Evolutionary conservation across 1,284 basidiomycete species (phyloP).

Genomic region (Lignosus rhinocerotis): DNA sequence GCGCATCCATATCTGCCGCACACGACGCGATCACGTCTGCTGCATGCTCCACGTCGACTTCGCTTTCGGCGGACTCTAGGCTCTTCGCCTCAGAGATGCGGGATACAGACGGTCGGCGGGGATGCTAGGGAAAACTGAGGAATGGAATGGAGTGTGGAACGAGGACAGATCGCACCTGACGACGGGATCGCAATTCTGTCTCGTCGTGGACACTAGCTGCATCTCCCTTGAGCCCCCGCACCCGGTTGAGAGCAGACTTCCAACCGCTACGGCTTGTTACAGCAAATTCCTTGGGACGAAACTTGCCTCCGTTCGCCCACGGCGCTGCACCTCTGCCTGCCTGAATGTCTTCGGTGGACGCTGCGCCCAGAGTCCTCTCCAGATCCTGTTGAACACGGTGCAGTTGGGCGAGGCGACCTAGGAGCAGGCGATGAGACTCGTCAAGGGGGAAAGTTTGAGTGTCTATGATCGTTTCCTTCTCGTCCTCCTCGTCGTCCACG

Average conservation of each 20-base stretch:
- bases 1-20: conserved; percentile 58
- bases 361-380: conserved; percentile 46
- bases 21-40: conserved; percentile 54
- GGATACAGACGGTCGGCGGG: conserved; percentile 2
- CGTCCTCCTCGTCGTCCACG: conserved; percentile 16
- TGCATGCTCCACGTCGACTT: conserved; percentile 37
- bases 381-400: conserved; percentile 51
- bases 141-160: neutral
- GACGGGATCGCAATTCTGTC: neutral
- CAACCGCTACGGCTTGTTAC: conserved; percentile 29
- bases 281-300: conserved; percentile 24
- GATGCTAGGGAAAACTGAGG: conserved; percentile 1
- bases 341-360: conserved; percentile 16
- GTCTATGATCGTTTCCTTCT: conserved; percentile 2
- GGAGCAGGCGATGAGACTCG: conserved; percentile 45
- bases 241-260: conserved; percentile 26
- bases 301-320: conserved; percentile 11
- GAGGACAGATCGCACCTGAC: neutral
- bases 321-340: conserved; percentile 14
- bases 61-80: conserved; percentile 23
- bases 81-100: neutral
- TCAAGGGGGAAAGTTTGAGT: conserved; percentile 30
- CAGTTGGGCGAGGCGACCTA: conserved; percentile 49
- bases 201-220: neutral
- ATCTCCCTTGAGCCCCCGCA: conserved; percentile 13